phyloP scores from a whole-genome alignment of 192 early-diverging fungal species.

The Lunasporangiospora selenospora region DNA sequence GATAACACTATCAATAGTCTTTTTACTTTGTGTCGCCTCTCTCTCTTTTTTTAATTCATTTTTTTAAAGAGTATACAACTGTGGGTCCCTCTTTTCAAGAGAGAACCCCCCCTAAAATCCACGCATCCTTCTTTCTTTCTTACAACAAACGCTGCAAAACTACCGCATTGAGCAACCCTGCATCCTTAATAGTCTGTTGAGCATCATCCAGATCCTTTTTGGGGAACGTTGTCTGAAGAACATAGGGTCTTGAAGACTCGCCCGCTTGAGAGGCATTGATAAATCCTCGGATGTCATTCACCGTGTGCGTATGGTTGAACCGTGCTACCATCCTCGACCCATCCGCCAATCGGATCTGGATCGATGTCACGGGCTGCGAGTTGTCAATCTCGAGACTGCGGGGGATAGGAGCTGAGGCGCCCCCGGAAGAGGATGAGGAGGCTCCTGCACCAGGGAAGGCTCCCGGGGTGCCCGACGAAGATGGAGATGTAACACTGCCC shows the following conservation, averaged over 20 bases:
- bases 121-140: no score
- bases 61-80: background rate
- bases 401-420: constrained; percentile 9
- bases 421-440: constrained; percentile 26
- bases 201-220: constrained; percentile 79
- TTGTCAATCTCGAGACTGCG: constrained; percentile 70
- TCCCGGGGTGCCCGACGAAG: constrained; percentile 31
- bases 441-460: constrained; percentile 45
- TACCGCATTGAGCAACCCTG: constrained; percentile 87
- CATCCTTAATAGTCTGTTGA: constrained; percentile 73
- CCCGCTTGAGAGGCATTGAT: constrained; percentile 72
- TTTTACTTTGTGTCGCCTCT: background rate
- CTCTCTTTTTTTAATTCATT: background rate
- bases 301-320: constrained; percentile 90
- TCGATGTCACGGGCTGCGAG: constrained; percentile 76
- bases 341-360: constrained; percentile 94
- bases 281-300: constrained; percentile 83
- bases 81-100: no score
- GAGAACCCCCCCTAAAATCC: no score
- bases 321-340: constrained; percentile 89
- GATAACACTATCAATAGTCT: no score
- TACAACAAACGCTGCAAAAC: constrained; percentile 69
- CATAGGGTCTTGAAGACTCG: constrained; percentile 67
- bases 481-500: constrained; percentile 56
- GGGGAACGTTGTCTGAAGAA: constrained; percentile 89